Evolutionary conservation across 768 basidiomycete genomes (phyloP).

Genomic region (Russula foetens): DNA sequence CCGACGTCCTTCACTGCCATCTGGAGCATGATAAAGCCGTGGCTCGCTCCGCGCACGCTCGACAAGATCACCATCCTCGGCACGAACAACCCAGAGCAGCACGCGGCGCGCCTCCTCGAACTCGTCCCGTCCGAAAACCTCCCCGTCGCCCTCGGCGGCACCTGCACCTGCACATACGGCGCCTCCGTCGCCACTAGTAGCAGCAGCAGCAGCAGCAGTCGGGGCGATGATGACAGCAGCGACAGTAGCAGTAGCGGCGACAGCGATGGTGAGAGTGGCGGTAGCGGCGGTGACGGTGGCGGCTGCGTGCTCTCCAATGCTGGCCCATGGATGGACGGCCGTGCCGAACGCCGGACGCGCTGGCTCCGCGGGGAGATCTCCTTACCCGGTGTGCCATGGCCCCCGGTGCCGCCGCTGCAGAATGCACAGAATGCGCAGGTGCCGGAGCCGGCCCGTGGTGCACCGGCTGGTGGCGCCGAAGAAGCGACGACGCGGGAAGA

Average conservation of each 20-base stretch:
- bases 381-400: conserved; percentile 13
- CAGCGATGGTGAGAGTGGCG: background rate
- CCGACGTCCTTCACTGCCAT: conserved; percentile 66
- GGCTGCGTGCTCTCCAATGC: conserved; percentile 56
- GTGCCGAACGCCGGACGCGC: conserved; percentile 23
- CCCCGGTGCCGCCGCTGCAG: background rate
- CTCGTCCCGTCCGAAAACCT: conserved; percentile 57
- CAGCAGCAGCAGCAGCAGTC: background rate
- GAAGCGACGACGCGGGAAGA: background rate
- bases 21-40: conserved; percentile 60
- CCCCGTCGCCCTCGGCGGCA: conserved; percentile 53
- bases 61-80: conserved; percentile 63
- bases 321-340: conserved; percentile 64
- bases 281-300: conserved; percentile 29
- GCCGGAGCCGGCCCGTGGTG: background rate
- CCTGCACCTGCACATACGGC: conserved; percentile 43
- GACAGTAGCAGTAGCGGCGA: background rate
- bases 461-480: background rate
- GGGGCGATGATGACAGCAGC: background rate
- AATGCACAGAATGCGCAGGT: background rate
- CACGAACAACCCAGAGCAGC: conserved; percentile 37
- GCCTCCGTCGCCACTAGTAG: too few species aligned
- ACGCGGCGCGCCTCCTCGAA: conserved; percentile 46
- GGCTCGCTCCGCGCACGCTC: conserved; percentile 66
- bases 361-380: conserved; percentile 26